phyloP scores from a whole-genome alignment of 1,284 basidiomycete species.

The Papiliotrema terrestris region DNA sequence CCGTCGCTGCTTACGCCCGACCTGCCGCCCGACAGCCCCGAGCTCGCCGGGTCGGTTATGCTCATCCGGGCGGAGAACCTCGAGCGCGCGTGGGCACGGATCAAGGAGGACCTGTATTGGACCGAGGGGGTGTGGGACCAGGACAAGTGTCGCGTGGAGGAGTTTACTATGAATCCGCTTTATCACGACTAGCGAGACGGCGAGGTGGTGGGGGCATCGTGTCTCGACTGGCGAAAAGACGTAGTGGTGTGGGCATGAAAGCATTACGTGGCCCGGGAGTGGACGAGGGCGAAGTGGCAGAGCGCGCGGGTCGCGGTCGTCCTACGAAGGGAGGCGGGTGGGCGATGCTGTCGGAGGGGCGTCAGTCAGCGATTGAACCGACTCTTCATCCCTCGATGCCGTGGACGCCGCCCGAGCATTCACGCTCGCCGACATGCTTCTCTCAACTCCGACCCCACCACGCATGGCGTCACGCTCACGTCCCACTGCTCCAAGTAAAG shows the following conservation, averaged over 20 bases:
- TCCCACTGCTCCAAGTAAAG: too few species aligned
- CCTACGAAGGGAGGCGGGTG: too few species aligned
- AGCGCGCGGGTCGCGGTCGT: too few species aligned
- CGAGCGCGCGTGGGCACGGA: constrained; percentile 34
- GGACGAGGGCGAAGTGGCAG: too few species aligned
- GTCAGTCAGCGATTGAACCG: too few species aligned
- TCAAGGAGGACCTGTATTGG: constrained; percentile 45
- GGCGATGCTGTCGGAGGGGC: too few species aligned
- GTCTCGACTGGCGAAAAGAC: background rate
- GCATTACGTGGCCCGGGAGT: too few species aligned
- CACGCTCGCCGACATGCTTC: too few species aligned
- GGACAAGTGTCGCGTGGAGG: constrained; percentile 31
- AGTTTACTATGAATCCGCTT: constrained; percentile 25
- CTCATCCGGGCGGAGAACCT: constrained; percentile 31
- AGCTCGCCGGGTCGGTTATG: constrained; percentile 42
- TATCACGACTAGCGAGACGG: background rate
- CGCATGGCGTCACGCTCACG: too few species aligned
- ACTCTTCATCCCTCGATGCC: too few species aligned
- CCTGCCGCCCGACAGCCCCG: background rate
- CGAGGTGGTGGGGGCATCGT: background rate
- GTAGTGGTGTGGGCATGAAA: background rate
- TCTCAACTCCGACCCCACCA: too few species aligned
- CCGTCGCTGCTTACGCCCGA: background rate
- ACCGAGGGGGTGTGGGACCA: constrained; percentile 44
- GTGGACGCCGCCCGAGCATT: too few species aligned